Percentiles rank a stretch among this genome's conserved stretches.
phyloP scores from a whole-genome alignment of 1,284 basidiomycete genomes.

The Marasmius oreades region DNA sequence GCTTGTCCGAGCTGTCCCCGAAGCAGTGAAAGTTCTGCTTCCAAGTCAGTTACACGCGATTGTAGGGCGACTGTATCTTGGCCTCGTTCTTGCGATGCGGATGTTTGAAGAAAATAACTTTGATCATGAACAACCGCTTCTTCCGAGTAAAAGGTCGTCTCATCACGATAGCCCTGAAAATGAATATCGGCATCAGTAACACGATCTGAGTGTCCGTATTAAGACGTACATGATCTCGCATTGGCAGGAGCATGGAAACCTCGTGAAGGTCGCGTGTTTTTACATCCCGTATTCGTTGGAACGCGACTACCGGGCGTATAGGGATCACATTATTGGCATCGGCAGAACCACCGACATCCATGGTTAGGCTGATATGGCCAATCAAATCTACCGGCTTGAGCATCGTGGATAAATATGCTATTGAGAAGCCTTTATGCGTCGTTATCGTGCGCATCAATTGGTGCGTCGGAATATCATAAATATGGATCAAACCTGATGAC shows the following conservation, averaged over 20 bases:
- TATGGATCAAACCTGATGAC: slow-evolving; percentile 66
- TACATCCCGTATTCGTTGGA: slow-evolving; percentile 68
- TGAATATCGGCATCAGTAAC: background rate
- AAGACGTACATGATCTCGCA: slow-evolving; percentile 36
- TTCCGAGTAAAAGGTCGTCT: slow-evolving; percentile 35
- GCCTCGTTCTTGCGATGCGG: slow-evolving; percentile 23
- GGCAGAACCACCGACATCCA: slow-evolving; percentile 40
- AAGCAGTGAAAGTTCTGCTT: slow-evolving; percentile 64
- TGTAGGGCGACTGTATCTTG: slow-evolving; percentile 40
- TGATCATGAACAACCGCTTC: slow-evolving; percentile 62
- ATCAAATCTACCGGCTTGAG: slow-evolving; percentile 82
- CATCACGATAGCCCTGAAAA: slow-evolving; percentile 27
- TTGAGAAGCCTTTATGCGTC: slow-evolving; percentile 66
- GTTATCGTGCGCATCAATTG: slow-evolving; percentile 82
- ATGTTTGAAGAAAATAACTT: slow-evolving; percentile 52
- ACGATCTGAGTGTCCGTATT: background rate
- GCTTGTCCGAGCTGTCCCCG: slow-evolving; percentile 73
- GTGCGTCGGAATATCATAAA: slow-evolving; percentile 88
- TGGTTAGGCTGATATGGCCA: slow-evolving; percentile 61
- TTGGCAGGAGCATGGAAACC: slow-evolving; percentile 56
- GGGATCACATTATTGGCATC: slow-evolving; percentile 58
- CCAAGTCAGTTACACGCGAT: slow-evolving; percentile 62
- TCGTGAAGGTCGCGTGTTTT: slow-evolving; percentile 67
- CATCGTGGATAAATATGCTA: slow-evolving; percentile 74
- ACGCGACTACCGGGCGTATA: slow-evolving; percentile 60